phyloP scores from a whole-genome alignment of 192 early-diverging fungal species.

The Gryganskiella cystojenkinii region DNA sequence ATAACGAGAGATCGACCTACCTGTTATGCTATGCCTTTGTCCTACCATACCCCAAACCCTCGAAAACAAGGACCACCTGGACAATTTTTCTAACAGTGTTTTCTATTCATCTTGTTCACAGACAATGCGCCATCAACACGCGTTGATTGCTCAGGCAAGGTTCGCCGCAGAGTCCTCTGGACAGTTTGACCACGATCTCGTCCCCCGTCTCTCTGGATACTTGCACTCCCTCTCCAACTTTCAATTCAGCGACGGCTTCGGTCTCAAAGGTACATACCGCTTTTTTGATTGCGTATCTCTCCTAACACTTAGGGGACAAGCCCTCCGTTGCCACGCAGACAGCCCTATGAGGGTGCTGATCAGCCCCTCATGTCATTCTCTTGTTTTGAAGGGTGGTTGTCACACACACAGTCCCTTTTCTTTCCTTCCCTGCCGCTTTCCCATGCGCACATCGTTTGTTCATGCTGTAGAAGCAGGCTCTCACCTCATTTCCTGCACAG shows the following conservation, averaged over 20 bases:
- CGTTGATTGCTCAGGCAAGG: slow-evolving; percentile 45
- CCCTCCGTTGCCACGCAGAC: neutral
- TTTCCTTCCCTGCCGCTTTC: neutral
- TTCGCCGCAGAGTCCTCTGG: slow-evolving; percentile 52
- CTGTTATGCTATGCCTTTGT: neutral
- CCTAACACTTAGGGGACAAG: too few species aligned
- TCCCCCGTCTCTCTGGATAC: slow-evolving; percentile 48
- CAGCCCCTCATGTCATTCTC: too few species aligned
- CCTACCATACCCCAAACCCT: neutral
- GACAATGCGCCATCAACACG: slow-evolving; percentile 53
- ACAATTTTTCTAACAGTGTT: neutral
- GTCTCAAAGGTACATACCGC: slow-evolving; percentile 50
- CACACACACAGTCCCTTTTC: neutral
- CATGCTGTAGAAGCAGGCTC: too few species aligned
- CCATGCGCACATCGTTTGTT: too few species aligned
- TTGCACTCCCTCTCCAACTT: slow-evolving; percentile 44
- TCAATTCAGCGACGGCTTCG: slow-evolving; percentile 49
- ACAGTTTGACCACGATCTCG: slow-evolving; percentile 47
- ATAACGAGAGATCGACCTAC: neutral
- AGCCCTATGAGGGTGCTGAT: neutral
- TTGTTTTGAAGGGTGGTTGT: too few species aligned
- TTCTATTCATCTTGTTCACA: neutral
- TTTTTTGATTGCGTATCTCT: too few species aligned
- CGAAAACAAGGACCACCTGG: neutral
- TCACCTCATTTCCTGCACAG: too few species aligned